Evolutionary conservation across 768 basidiomycete genomes (phyloP), one percentile per base, ranked within the genome.

Genomic region (Phaffia tasmanica): DNA sequence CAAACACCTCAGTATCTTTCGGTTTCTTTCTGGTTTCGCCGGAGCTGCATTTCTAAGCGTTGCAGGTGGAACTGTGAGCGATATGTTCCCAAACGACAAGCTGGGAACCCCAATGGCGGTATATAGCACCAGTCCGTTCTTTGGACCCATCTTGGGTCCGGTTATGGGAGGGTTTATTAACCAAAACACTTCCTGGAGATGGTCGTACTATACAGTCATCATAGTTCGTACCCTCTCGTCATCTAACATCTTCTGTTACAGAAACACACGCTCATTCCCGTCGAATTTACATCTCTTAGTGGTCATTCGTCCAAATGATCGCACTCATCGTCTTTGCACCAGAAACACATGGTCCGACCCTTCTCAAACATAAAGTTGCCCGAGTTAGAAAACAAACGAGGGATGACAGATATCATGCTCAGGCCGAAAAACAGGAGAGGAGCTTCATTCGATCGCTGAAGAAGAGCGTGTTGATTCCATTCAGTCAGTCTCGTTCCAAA

Each of bases 161-260:
- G 60, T 75, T 29, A 25, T 74, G 4, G 67, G 70, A 9, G 82
- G 85, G 23, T 87, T 88, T 74, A 85, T 89, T 71, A 87, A 86
- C 71, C 81, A 86, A 74, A 72, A 78, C 49, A 70, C 74, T 1
- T 46, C 70, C n/a, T 76, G 76, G 76, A 57, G 86, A 67, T 90
- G 88, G 88, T 87, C 87, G 0, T 91, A 85, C 76, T 83, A 84
- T 64, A 76, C 86, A 19, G 73, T 85, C 65, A 68, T 85, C 1
- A 86, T 86, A 25, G 60, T 65, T 23, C 49, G 63, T 23, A 14
- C 23, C 16, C 53, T 65, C 48, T 46, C 4, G n/a, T 42, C 8
- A 4, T 54, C 16, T 54, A 27, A 18, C n/a, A n/a, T 54, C 8
- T 18, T 27, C 27, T 27, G 53, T n/a, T 27, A 4, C 6, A n/a